phyloP scores from a whole-genome alignment of 2,329 filamentous ascomycete species.

The Trichoderma hamatum region DNA sequence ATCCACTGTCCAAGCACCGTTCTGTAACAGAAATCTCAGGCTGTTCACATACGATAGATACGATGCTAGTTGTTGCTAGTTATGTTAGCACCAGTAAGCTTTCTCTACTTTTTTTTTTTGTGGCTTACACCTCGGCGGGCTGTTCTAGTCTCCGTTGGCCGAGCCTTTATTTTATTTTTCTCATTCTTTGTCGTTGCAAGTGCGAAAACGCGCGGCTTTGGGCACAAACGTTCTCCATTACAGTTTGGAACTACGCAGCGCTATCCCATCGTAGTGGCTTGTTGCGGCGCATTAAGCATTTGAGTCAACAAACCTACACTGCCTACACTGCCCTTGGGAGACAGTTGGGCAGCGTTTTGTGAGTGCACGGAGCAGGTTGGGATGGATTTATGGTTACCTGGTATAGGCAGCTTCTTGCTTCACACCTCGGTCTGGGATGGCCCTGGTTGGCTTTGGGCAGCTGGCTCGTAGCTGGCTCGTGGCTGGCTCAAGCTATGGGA shows the following conservation, averaged over 20 bases:
- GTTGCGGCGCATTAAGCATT: constrained; percentile 3
- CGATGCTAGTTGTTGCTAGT: not conserved
- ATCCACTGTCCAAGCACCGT: not conserved
- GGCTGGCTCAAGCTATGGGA: constrained; percentile 3
- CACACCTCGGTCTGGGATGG: not conserved
- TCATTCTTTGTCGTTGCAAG: not conserved
- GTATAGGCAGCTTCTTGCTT: not conserved
- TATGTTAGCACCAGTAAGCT: not conserved
- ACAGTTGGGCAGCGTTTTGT: constrained; percentile 1
- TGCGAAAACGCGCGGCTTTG: constrained; percentile 8
- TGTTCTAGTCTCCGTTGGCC: constrained; percentile 13
- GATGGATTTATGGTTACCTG: not conserved
- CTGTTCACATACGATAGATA: not conserved
- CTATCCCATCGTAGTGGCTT: constrained; percentile 10
- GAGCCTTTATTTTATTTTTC: not conserved
- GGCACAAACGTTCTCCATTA: constrained; percentile 4
- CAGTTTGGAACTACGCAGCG: constrained; percentile 19
- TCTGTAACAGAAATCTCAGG: not conserved
- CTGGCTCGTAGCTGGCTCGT: not conserved
- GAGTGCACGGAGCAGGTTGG: constrained; percentile 8
- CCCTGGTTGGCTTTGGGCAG: constrained; percentile 3
- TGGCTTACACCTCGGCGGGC: constrained; percentile 4
- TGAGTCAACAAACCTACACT: not conserved
- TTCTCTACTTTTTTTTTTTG: not conserved
- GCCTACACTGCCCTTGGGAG: no score